These are phyloP conservation scores for Hippophae gyantsensis DNA, from an alignment of 306 rosid genomes.

Conservation along the genomic window DNA sequence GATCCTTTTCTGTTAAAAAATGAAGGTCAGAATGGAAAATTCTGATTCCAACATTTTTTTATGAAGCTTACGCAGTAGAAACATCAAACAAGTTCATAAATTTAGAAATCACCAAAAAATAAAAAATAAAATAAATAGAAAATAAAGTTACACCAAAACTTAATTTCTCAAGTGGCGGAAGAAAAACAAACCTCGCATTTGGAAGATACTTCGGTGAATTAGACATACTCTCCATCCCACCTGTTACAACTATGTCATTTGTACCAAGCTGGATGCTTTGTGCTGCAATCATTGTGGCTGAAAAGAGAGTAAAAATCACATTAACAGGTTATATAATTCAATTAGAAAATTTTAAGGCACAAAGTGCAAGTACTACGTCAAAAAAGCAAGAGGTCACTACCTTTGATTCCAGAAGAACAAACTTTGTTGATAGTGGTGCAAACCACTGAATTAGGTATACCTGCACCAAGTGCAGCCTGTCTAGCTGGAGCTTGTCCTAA, in stretches of 20 bases:
- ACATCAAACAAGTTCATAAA: neutral
- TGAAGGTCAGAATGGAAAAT: slow-evolving; percentile 3
- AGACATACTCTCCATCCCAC: slow-evolving; percentile 99
- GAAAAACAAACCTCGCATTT: slow-evolving; percentile 50
- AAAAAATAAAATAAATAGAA: neutral
- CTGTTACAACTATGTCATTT: slow-evolving; percentile 67
- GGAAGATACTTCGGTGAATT: slow-evolving; percentile 77
- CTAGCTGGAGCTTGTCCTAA: slow-evolving; percentile 96
- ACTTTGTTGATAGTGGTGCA: slow-evolving; percentile 94
- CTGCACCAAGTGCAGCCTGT: slow-evolving; percentile 90
- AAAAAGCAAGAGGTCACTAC: slow-evolving; percentile 20
- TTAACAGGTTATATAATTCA: slow-evolving; percentile 2
- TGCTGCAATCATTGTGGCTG: slow-evolving; percentile 89
- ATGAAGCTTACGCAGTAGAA: neutral
- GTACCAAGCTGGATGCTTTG: slow-evolving; percentile 62
- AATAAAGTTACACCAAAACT: neutral
- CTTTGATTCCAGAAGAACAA: slow-evolving; percentile 87
- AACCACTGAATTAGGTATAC: slow-evolving; percentile 64
- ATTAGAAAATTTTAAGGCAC: neutral
- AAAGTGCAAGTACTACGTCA: slow-evolving; percentile 1
- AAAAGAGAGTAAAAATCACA: slow-evolving; percentile 14
- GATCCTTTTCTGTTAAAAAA: slow-evolving; percentile 64
- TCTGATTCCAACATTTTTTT: too few relatives aligned
- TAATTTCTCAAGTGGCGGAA: slow-evolving; percentile 1
- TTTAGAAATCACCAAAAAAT: too few relatives aligned